Conservation (phyloP, 768 basidiomycete genomes). For the Suillus brevipes region DNA sequence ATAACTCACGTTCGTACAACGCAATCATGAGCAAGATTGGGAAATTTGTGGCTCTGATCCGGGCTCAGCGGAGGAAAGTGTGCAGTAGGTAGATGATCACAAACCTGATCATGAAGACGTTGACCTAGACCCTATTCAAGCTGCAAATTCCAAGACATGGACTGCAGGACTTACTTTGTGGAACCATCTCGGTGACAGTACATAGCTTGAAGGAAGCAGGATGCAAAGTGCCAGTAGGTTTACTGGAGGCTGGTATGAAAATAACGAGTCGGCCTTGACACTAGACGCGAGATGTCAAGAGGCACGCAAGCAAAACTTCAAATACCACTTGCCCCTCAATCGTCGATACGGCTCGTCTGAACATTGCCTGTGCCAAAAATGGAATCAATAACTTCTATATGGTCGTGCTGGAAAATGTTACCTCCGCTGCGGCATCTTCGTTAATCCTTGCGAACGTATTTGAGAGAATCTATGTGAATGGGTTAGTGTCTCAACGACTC, state of each 20-base stretch:
- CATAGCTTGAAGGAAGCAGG: constrained; percentile 84
- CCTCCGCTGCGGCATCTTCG: constrained; percentile 91
- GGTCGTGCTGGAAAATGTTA: constrained; percentile 28
- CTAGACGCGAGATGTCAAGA: constrained; percentile 34
- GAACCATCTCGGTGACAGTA: constrained; percentile 94
- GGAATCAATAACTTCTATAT: background rate
- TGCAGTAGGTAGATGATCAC: background rate
- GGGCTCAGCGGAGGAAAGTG: background rate
- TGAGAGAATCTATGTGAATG: constrained; percentile 72
- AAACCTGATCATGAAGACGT: constrained; percentile 85
- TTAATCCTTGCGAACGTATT: constrained; percentile 95
- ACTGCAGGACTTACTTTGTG: constrained; percentile 67
- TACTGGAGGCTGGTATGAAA: constrained; percentile 92
- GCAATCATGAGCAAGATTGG: constrained; percentile 81
- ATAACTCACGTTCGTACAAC: constrained; percentile 67
- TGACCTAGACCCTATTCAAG: constrained; percentile 52
- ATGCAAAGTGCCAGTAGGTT: constrained; percentile 85
- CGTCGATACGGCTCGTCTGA: constrained; percentile 88
- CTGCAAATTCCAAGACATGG: constrained; percentile 12
- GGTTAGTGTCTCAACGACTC: background rate
- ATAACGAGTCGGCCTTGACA: constrained; percentile 88
- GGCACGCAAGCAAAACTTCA: constrained; percentile 3
- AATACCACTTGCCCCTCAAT: constrained; percentile 74
- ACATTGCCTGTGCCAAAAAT: constrained; percentile 71
- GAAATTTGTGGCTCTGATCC: constrained; percentile 70